Base-by-base conservation (phyloP, 2,329 filamentous ascomycete genomes). In the Leptodontidium sp. region DNA sequence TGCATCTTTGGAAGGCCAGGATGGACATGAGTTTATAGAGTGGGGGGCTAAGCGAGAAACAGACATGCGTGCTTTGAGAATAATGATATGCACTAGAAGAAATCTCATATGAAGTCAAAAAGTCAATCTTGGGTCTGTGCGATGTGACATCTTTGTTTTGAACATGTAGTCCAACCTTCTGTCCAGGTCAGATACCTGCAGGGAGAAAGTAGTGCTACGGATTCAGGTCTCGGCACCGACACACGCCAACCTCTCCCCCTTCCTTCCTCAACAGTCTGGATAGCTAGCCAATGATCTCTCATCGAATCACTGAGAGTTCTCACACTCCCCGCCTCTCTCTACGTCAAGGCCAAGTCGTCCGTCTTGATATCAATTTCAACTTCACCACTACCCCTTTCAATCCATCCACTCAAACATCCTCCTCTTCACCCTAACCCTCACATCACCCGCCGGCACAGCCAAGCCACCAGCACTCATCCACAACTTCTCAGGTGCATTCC, bases 371-470 rank as follows among this genome's bases (percentile, higher is more conserved):
- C 29, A 61, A 61, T 47, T 3, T 29, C 57, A 61, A 29, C 15
- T 24, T 21, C 55, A 15, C 32, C 53, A 57, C 12, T 2, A 4
- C 12, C 24, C 49, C 17, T 26, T 11, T 57, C 32, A 43, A 32
- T 53, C 45, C 26, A 71, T 70, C 73, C 73, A 75, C 9, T 73
- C 68, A 71, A 77, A 73, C 4, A 26, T 61, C 58, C 79, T 81
- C 69, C 81, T 78, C 63, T 79, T 84, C 64, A 91, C 80, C 76
- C 83, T 84, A 3, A 88, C 88, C 64, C 84, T 82, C 8, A 87
- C 78, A 73, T 88, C 84, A 15, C 80, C 80, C 55, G 77, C 81
- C 11, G 87, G 87, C 67, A 82, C 79, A 72, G 83, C 85, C 15
- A 87, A 81, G 1, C 82, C 83, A 64, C 81, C 81, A 2, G 81